These are phyloP conservation scores for Arthrobotrys entomopaga DNA, from an alignment of 2,329 filamentous ascomycete species.

Conservation along the genomic window DNA sequence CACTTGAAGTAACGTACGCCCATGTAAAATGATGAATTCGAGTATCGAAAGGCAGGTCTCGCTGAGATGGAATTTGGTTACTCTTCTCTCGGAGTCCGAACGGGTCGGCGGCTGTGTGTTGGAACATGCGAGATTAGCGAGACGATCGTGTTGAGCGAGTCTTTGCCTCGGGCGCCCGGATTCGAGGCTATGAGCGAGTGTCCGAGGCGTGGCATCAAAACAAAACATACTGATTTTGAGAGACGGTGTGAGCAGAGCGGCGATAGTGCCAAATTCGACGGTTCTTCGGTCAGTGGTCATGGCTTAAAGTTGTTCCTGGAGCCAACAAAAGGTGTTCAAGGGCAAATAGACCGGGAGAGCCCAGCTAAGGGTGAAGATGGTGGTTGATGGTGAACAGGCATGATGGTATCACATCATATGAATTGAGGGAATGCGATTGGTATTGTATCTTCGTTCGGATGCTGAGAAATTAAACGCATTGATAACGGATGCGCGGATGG, in stretches of 20 bases:
- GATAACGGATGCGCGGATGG: background rate
- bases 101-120: conserved; percentile 33
- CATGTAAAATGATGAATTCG: conserved; percentile 51
- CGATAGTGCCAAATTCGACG: conserved; percentile 33
- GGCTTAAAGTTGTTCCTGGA: background rate
- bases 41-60: conserved; percentile 37
- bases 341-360: background rate
- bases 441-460: too few relatives aligned
- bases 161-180: too few relatives aligned
- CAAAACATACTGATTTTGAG: conserved; percentile 35
- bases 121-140: conserved; percentile 17
- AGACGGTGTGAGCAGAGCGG: conserved; percentile 37
- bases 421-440: background rate
- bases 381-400: conserved; percentile 18
- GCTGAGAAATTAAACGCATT: background rate
- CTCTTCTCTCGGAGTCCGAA: conserved; percentile 46
- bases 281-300: conserved; percentile 14
- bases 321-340: background rate
- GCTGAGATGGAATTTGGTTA: conserved; percentile 43
- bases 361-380: conserved; percentile 10
- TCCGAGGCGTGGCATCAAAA: conserved; percentile 5
- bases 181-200: too few relatives aligned
- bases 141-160: conserved; percentile 10
- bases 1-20: conserved; percentile 22
- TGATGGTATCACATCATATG: conserved; percentile 9